Base-by-base conservation (phyloP, 495 filamentous ascomycete species). In the Podospora sp. region DNA sequence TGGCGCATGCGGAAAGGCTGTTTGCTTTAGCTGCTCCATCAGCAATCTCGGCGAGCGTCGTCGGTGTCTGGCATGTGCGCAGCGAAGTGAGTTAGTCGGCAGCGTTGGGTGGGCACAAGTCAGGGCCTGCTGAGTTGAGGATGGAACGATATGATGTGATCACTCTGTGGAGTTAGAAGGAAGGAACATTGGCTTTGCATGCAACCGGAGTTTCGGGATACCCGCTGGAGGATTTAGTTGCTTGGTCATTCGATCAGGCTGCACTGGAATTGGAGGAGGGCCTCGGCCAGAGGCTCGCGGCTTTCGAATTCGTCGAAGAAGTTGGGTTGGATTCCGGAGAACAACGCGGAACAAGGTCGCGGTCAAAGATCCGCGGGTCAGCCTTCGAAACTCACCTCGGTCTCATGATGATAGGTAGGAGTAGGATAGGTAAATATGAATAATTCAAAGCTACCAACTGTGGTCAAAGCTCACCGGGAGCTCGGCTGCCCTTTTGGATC, bases 11-110 rank as follows among this genome's bases (percentile, higher is more conserved):
- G 70, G 79, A 25, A 83, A 83, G 71, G 63, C 73, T 11, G 78
- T 84, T 52, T 84, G 82, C 72, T 82, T 77, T 59, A 77, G 79
- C 63, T 84, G 82, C 69, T 83, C 81, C 3, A 73, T 83, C 62
- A 82, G 77, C 64, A 80, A 80, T 55, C 70, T 84, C 0, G 79
- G 80, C 21, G 76, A 82, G 65, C 71, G 81, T 40, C 72, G 79
- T 21, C 69, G 74, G n/a, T 84, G 82, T 63, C 49, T 84, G 60
- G 72, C 67, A 25, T 84, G 82, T 68, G 81, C 79, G 5, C 74
- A 76, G 18, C 71, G 73, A 57, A 72, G 68, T 52, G 66, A 70
- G 36, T 73, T 71, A 73, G 66, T 70, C 22, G 69, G 46, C 20
- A n/a, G 58, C 51, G 59, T 33, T 55, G 27, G 68, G 12, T 14